Evolutionary conservation across 495 filamentous ascomycete genomes (phyloP).

Genomic region (Thermothielavioides terrestris): DNA sequence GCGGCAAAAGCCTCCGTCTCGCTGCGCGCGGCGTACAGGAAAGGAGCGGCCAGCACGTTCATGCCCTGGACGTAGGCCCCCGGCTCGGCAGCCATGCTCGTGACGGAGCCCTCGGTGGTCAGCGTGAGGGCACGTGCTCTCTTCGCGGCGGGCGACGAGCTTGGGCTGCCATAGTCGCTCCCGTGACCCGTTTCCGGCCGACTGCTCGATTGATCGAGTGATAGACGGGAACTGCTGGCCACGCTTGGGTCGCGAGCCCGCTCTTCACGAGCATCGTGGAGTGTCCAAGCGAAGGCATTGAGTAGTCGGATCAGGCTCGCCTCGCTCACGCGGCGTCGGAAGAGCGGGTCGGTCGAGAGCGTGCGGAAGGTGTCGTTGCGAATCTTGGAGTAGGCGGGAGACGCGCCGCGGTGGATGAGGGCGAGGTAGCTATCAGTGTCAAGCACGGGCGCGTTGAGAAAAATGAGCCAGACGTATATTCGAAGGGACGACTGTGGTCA

Average conservation of each 20-base stretch:
- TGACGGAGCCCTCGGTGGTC: conserved; percentile 51
- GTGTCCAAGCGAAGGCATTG: conserved; percentile 92
- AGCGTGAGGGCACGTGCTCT: conserved; percentile 44
- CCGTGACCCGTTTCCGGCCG: conserved; percentile 26
- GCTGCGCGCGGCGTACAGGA: conserved; percentile 88
- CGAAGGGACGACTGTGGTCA: conserved; percentile 68
- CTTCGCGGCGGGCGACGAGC: conserved; percentile 42
- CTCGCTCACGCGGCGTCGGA: conserved; percentile 89
- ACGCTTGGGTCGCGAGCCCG: conserved; percentile 23
- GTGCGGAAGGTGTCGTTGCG: conserved; percentile 97
- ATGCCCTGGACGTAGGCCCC: conserved; percentile 96
- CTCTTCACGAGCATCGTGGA: conserved; percentile 65
- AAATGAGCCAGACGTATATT: conserved; percentile 91
- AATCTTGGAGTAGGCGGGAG: conserved; percentile 92
- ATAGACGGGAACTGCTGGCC: conserved; percentile 25
- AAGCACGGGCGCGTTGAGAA: conserved; percentile 77
- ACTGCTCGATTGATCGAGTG: conserved; percentile 21
- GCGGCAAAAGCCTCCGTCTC: conserved; percentile 91
- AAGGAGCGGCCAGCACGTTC: conserved; percentile 98
- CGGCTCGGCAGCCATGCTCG: conserved; percentile 44
- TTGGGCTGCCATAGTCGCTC: conserved; percentile 28
- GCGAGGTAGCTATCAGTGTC: conserved; percentile 79
- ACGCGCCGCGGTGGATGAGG: conserved; percentile 86
- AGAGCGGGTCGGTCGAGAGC: conserved; percentile 87
- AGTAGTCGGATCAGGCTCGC: conserved; percentile 89